A percentile compares a stretch with the other conserved stretches of the same genome.
Evolutionary conservation across 352 stramenopile genomes (phyloP).

Genomic region (Globisporangium barbulae): DNA sequence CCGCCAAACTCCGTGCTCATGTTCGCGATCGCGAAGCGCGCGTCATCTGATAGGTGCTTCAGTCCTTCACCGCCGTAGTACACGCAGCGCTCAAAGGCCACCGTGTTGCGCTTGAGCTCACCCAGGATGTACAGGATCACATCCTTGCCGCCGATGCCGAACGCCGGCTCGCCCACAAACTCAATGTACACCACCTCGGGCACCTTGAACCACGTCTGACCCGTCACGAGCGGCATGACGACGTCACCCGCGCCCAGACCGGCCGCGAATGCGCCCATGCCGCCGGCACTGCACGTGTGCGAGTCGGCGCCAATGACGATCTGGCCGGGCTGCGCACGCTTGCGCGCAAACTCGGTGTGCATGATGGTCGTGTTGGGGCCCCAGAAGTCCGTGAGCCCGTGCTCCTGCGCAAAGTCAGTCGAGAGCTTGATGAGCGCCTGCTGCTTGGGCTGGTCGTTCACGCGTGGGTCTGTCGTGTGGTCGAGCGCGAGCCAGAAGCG

Average conservation of each 20-base stretch:
- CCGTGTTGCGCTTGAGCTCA: constrained; percentile 79
- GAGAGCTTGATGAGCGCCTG: constrained; percentile 78
- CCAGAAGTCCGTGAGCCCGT: constrained; percentile 74
- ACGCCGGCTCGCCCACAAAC: constrained; percentile 59
- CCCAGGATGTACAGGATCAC: constrained; percentile 78
- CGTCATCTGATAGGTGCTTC: constrained; percentile 66
- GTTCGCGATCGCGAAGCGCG: constrained; percentile 77
- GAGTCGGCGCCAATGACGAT: constrained; percentile 81
- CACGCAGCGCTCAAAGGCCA: constrained; percentile 76
- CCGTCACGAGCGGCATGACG: constrained; percentile 80
- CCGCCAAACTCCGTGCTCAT: constrained; percentile 84
- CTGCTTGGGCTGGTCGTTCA: constrained; percentile 78
- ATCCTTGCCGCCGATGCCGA: constrained; percentile 80
- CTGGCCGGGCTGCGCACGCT: constrained; percentile 76
- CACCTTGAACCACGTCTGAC: constrained; percentile 85
- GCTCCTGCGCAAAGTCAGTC: constrained; percentile 70
- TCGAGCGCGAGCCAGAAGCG: constrained; percentile 84
- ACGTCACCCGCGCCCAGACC: constrained; percentile 74
- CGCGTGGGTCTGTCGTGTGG: constrained; percentile 76
- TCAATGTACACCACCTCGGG: constrained; percentile 78
- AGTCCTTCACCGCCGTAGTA: constrained; percentile 72
- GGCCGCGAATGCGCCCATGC: constrained; percentile 73
- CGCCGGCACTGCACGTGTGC: constrained; percentile 74
- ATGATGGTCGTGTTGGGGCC: constrained; percentile 85
- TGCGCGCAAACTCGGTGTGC: constrained; percentile 80